A percentile compares a stretch with the other conserved stretches of the same genome.
These are phyloP conservation scores for Solanum tacnaense DNA, from an alignment of 257 asterid species.

Conservation along the genomic window DNA sequence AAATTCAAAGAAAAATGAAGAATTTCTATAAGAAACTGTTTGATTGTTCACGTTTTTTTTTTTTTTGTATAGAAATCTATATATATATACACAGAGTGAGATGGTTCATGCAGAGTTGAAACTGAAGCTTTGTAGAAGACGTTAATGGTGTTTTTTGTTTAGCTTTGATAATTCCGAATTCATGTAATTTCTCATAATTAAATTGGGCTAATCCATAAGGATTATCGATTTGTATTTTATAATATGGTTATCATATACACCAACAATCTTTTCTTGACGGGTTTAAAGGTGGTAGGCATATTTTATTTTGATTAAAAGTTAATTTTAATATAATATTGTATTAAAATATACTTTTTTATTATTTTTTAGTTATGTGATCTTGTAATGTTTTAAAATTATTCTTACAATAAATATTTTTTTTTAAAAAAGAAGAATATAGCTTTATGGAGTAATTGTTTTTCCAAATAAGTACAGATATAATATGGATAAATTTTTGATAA, in stretches of 20 bases:
- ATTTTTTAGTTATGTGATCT: too few relatives aligned
- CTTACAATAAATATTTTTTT: not conserved
- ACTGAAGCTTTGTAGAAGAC: not conserved
- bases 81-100: not conserved
- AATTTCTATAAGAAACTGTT: not conserved
- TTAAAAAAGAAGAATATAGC: not conserved
- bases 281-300: not conserved
- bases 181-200: not conserved
- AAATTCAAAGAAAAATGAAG: slow-evolving; percentile 4
- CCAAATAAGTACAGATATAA: not conserved
- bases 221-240: not conserved
- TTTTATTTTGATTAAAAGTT: too few relatives aligned
- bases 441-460: not conserved
- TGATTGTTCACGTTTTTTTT: not conserved
- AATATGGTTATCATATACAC: not conserved
- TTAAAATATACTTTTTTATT: too few relatives aligned
- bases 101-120: not conserved
- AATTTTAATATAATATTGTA: too few relatives aligned
- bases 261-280: not conserved
- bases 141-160: not conserved
- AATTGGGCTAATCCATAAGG: not conserved
- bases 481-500: not conserved
- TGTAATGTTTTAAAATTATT: too few relatives aligned
- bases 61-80: not conserved
- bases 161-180: not conserved